Evolutionary conservation across 2,329 filamentous ascomycete species (phyloP).

Genomic region (Fusarium sp.): DNA sequence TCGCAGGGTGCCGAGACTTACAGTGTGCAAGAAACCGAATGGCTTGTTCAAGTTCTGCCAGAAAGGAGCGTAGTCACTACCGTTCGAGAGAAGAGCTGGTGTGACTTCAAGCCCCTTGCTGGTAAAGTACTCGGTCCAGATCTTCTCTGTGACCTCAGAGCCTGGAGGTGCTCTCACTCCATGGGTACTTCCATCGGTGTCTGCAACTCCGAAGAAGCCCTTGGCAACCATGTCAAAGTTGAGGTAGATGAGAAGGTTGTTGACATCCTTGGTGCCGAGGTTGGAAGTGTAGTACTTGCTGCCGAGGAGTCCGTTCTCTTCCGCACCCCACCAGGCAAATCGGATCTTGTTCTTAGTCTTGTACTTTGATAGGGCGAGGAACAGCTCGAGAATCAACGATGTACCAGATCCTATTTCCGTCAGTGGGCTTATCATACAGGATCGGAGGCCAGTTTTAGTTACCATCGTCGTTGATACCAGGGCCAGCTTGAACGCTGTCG

Average conservation of each 20-base stretch:
- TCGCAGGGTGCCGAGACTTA: fast-evolving
- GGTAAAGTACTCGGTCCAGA: constrained; percentile 44
- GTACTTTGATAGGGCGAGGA: constrained; percentile 37
- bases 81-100: constrained; percentile 51
- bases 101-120: constrained; percentile 48
- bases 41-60: constrained; percentile 46
- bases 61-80: constrained; percentile 40
- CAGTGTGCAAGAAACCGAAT: constrained; percentile 39
- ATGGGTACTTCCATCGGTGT: constrained; percentile 42
- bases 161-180: constrained; percentile 44
- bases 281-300: constrained; percentile 37
- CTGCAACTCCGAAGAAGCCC: constrained; percentile 39
- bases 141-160: constrained; percentile 44
- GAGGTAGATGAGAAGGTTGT: constrained; percentile 37
- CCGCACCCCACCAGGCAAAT: constrained; percentile 41
- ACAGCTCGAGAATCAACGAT: constrained; percentile 35
- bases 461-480: constrained; percentile 40
- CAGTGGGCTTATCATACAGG: background rate
- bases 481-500: constrained; percentile 36
- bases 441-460: fast-evolving
- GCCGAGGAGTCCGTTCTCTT: constrained; percentile 37
- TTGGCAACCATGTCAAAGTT: constrained; percentile 43
- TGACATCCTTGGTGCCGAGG: constrained; percentile 27
- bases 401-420: constrained; percentile 23
- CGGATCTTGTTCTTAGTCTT: constrained; percentile 44